A percentile compares a stretch with the other conserved stretches of the same genome.
phyloP scores from a whole-genome alignment of 768 basidiomycete species.

The Kwoniella mangroviensis region DNA sequence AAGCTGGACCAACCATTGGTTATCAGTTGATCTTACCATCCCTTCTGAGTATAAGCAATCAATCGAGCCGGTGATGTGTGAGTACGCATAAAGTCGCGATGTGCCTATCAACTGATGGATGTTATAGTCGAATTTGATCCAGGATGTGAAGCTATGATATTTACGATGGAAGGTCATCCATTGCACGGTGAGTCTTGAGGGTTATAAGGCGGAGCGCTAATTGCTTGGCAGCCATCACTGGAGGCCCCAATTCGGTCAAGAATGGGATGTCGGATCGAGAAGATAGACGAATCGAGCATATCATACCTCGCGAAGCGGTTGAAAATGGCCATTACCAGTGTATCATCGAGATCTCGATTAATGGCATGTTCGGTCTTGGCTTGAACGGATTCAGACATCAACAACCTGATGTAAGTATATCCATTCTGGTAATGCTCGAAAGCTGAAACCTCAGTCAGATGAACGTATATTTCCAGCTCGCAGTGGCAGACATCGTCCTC shows the following conservation, averaged over 20 bases:
- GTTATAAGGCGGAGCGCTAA: not conserved
- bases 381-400: slow-evolving; percentile 48
- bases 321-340: slow-evolving; percentile 61
- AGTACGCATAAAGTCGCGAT: slow-evolving; percentile 4
- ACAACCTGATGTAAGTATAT: slow-evolving; percentile 19
- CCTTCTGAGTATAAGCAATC: slow-evolving; percentile 74
- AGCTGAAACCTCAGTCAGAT: slow-evolving; percentile 12
- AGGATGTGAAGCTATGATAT: slow-evolving; percentile 91
- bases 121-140: slow-evolving; percentile 77
- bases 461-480: slow-evolving; percentile 20
- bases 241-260: slow-evolving; percentile 24
- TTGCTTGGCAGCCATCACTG: slow-evolving; percentile 9
- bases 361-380: slow-evolving; percentile 91
- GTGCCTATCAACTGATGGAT: not conserved
- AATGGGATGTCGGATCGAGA: slow-evolving; percentile 15
- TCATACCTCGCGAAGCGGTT: slow-evolving; percentile 71
- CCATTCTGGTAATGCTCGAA: not conserved
- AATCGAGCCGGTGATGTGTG: slow-evolving; percentile 71
- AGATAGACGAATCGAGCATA: slow-evolving; percentile 88
- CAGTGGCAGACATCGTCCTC: slow-evolving; percentile 19
- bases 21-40: slow-evolving; percentile 78
- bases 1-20: slow-evolving; percentile 97
- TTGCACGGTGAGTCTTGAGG: slow-evolving; percentile 66
- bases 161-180: slow-evolving; percentile 71
- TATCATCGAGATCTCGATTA: slow-evolving; percentile 56